Conservation (phyloP, 2,329 filamentous ascomycete species). For the Talaromyces funiculosus region DNA sequence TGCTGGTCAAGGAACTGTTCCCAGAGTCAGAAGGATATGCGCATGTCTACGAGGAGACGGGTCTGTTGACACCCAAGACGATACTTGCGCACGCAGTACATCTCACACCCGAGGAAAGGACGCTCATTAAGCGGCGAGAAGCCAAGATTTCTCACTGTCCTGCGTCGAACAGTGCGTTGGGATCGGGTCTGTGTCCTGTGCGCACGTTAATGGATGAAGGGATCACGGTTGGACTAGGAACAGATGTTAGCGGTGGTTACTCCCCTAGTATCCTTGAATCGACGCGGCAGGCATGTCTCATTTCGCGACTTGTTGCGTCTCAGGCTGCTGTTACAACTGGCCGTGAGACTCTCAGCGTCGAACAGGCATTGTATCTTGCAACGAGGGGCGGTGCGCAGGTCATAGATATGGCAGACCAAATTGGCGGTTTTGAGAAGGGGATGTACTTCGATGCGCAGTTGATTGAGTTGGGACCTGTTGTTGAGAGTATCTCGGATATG, state of each 20-base stretch:
- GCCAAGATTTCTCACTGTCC: slow-evolving; percentile 80
- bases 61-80: slow-evolving; percentile 65
- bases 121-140: slow-evolving; percentile 55
- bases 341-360: slow-evolving; percentile 65
- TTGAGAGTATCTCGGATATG: slow-evolving; percentile 9
- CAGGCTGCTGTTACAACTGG: slow-evolving; percentile 33
- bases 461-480: slow-evolving; percentile 55
- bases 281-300: slow-evolving; percentile 73
- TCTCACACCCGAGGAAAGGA: slow-evolving; percentile 60
- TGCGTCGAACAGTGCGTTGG: slow-evolving; percentile 75
- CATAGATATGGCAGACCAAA: slow-evolving; percentile 62
- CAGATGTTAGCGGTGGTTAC: slow-evolving; percentile 86
- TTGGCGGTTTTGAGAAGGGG: slow-evolving; percentile 79
- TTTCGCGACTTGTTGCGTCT: slow-evolving; percentile 58
- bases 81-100: slow-evolving; percentile 85
- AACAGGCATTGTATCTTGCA: slow-evolving; percentile 79
- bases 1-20: slow-evolving; percentile 65
- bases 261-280: slow-evolving; percentile 74
- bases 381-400: slow-evolving; percentile 83
- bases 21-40: slow-evolving; percentile 61
- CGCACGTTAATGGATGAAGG: slow-evolving; percentile 68
- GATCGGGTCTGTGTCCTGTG: slow-evolving; percentile 71
- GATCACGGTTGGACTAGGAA: slow-evolving; percentile 77
- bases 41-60: slow-evolving; percentile 68
- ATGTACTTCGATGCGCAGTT: slow-evolving; percentile 91